Evolutionary conservation across 176 grass and related monocot species (phyloP).

Genomic region (Chrysopogon serrulatus): DNA sequence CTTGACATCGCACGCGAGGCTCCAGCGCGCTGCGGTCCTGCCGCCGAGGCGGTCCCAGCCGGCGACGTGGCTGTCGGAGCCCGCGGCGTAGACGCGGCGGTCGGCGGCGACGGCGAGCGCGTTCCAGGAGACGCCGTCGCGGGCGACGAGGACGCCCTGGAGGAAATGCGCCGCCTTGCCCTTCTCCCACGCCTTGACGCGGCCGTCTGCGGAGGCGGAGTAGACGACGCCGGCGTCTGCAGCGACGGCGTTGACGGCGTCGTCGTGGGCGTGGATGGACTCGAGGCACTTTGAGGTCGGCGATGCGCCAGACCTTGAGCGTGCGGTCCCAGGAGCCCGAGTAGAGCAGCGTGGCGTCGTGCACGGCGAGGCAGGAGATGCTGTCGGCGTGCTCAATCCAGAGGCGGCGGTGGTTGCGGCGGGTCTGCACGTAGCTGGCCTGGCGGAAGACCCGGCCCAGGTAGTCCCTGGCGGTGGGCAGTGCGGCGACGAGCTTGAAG

Average conservation of each 20-base stretch:
- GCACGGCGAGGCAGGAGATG: conserved; percentile 90
- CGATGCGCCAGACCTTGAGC: conserved; percentile 81
- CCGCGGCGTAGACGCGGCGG: conserved; percentile 54
- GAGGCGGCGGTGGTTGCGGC: conserved; percentile 46
- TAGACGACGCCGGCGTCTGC: conserved; percentile 45
- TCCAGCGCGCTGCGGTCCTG: conserved; percentile 42
- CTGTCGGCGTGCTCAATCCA: conserved; percentile 99
- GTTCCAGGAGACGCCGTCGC: conserved; percentile 68
- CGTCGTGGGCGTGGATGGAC: conserved; percentile 89
- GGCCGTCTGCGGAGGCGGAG: conserved; percentile 77
- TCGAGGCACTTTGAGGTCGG: conserved; percentile 86
- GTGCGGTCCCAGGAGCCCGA: conserved; percentile 85
- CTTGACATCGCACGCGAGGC: conserved; percentile 52
- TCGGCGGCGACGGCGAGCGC: conserved; percentile 37
- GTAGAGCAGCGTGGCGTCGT: conserved; percentile 33
- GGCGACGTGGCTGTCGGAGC: conserved; percentile 63
- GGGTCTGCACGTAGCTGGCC: conserved; percentile 67
- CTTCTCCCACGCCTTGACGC: conserved; percentile 78
- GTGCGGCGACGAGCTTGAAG: conserved; percentile 68
- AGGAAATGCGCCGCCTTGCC: conserved; percentile 48
- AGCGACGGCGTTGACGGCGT: conserved; percentile 71
- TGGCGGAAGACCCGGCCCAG: conserved; percentile 60
- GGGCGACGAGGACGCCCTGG: conserved; percentile 41
- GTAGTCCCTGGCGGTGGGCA: conserved; percentile 80
- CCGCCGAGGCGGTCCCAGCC: conserved; percentile 39